phyloP scores from a whole-genome alignment of 805 yeast species.

The Candida bentonensis region DNA sequence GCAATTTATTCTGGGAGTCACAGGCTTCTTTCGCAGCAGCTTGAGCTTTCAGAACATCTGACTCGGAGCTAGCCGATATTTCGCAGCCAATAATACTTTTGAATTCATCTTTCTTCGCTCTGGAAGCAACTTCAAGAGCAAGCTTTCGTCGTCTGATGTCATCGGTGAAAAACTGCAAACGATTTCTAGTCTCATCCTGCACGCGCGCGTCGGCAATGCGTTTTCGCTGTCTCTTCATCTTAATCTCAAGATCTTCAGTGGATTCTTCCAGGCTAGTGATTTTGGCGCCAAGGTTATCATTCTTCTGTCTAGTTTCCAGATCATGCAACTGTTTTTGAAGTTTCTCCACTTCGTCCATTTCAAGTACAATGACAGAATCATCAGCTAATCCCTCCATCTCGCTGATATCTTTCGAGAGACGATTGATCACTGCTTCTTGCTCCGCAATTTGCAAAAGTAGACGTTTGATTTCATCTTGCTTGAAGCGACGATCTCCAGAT shows the following conservation, averaged over 20 bases:
- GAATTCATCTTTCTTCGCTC: background rate
- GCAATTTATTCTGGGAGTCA: constrained; percentile 18
- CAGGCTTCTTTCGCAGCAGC: constrained; percentile 6
- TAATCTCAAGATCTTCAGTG: background rate
- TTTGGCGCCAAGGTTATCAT: constrained; percentile 11
- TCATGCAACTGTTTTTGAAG: constrained; percentile 24
- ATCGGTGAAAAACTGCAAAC: background rate
- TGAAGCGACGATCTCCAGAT: background rate
- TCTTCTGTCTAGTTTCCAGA: constrained; percentile 14
- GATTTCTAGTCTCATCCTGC: background rate
- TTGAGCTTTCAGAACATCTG: background rate
- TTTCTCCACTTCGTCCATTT: constrained; percentile 28
- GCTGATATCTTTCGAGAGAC: constrained; percentile 27
- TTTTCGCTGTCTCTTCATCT: background rate
- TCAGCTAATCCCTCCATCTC: constrained; percentile 23
- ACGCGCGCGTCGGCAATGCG: background rate
- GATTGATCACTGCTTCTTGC: constrained; percentile 22
- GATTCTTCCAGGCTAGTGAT: background rate
- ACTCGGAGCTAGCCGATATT: background rate
- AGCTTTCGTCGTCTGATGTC: background rate
- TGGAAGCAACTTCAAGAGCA: background rate
- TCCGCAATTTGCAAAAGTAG: constrained; percentile 1
- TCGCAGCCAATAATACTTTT: background rate
- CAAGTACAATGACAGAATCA: constrained; percentile 34
- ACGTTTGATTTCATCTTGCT: background rate